Evolutionary conservation across 176 grass and related monocot genomes (phyloP), one percentile per base, ranked within the genome.

Genomic region (Zea mays): DNA sequence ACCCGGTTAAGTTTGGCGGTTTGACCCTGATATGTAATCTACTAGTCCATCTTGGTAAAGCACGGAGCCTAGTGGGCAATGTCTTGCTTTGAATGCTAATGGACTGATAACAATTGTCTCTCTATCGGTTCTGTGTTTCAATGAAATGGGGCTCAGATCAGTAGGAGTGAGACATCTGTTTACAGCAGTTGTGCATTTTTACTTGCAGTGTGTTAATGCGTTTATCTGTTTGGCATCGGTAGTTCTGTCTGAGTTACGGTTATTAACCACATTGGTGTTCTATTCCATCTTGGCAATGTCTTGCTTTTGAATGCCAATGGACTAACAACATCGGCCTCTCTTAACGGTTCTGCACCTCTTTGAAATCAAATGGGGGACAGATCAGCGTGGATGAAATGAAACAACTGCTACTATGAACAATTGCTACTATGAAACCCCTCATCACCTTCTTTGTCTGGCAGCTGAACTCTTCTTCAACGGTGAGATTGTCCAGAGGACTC

Each of bases 391-490:
- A 60, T 76, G 75, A 75, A 10, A 81, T 76, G 75, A 75, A 10
- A 81, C 77, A 78, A 70, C 10, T 34, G 11, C 15, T 41, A 65
- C 20, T 34, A 65, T 41, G 14, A 56, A 20, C 1, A 45, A 12
- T 54, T 72, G 5, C 1, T 71, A 73, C n/a, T n/a, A 73, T 56
- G 4, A n/a, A n/a, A n/a, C 1, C 17, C 16, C 4, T 27, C 27
- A 27, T 2, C 5, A 10, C 72, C 17, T 37, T n/a, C n/a, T n/a
- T 84, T 64, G 42, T 85, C 67, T 65, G 85, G 59, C 87, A 99
- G 96, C 96, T 70, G 96, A 99, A 39, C 87, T 99, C 35, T 91
- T 99, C 81, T 86, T 86, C 7, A 93, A 99, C 52, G 96, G 96
- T 49, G 90, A 96, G 84, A 93, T 99, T 72, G 83, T 95, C 62